Evolutionary conservation across 208 protist genomes (phyloP).

Genomic region (Leishmania guyanensis): DNA sequence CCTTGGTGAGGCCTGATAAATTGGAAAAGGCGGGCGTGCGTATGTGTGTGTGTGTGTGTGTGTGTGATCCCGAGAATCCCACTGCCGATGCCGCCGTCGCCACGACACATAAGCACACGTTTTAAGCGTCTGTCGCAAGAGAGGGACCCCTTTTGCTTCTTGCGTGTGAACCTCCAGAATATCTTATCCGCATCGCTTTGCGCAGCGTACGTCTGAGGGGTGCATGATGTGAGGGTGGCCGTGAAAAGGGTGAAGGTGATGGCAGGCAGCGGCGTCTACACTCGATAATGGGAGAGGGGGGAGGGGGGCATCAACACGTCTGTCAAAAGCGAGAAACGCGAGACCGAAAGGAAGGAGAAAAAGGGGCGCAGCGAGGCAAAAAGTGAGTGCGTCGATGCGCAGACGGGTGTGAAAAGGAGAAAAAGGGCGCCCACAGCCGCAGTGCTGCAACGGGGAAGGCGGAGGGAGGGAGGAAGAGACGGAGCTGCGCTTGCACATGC

Average conservation of each 20-base stretch:
- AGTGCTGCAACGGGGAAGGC: background rate
- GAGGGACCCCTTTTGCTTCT: background rate
- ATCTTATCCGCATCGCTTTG: background rate
- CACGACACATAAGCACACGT: background rate
- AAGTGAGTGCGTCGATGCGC: background rate
- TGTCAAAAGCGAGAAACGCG: background rate
- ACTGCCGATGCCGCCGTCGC: background rate
- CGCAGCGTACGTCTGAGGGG: background rate
- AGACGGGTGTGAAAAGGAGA: background rate
- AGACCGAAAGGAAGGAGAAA: background rate
- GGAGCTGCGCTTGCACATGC: background rate
- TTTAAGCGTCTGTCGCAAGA: background rate
- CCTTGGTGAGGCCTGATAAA: background rate
- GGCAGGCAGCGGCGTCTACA: background rate
- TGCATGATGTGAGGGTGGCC: no score
- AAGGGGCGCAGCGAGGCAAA: background rate
- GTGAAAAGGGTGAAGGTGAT: background rate
- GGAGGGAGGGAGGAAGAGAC: background rate
- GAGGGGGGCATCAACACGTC: no score
- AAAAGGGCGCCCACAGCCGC: background rate
- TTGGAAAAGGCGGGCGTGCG: background rate
- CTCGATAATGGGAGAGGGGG: background rate
- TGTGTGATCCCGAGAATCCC: background rate
- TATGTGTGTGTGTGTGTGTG: background rate
- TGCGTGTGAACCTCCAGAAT: background rate